These are phyloP conservation scores for Dioscorea cayenensis DNA, from an alignment of 116 monocot species.

Conservation along the genomic window DNA sequence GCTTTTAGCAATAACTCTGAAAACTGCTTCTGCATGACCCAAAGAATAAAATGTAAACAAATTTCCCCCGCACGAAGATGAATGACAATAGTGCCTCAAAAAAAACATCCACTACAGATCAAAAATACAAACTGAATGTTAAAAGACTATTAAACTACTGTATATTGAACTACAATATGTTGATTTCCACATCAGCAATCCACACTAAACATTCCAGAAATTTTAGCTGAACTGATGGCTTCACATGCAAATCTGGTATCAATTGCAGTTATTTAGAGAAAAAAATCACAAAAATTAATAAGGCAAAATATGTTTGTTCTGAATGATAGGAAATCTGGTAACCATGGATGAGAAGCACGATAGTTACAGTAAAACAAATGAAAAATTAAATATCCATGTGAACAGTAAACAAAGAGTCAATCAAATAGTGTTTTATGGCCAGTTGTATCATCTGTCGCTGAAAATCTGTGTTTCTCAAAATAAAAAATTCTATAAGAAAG, in stretches of 20 bases:
- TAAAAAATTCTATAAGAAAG: no score
- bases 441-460: no score
- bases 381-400: neutral
- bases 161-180: neutral
- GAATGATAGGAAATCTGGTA: neutral
- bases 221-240: no score
- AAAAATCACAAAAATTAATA: neutral
- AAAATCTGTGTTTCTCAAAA: no score
- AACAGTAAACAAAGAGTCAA: neutral
- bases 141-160: no score
- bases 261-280: no score
- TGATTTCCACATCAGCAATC: no score
- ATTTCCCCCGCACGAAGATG: neutral
- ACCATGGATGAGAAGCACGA: neutral
- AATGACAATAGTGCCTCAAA: neutral
- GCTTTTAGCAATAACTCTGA: constrained; percentile 94
- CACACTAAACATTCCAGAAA: no score
- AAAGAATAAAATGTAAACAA: constrained; percentile 15
- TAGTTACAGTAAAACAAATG: neutral
- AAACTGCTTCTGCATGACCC: constrained; percentile 78
- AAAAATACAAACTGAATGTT: no score
- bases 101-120: neutral
- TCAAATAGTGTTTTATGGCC: neutral
- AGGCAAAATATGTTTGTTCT: neutral
- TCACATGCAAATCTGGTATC: no score